Evolutionary conservation across 2,329 filamentous ascomycete genomes (phyloP).

Genomic region (Trichoderma atroviride): DNA sequence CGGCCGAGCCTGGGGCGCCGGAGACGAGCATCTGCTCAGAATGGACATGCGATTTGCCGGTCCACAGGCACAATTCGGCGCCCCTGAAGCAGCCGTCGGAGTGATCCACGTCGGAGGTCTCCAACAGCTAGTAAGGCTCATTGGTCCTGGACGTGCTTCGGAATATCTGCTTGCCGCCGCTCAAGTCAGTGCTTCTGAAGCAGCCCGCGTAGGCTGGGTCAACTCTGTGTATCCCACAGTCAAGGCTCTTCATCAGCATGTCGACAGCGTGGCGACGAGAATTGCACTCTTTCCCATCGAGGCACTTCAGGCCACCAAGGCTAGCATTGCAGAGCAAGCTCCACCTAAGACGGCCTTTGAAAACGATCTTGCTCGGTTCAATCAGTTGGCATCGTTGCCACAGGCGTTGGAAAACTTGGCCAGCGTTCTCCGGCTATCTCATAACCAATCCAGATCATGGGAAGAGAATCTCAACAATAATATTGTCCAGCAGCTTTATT

Average conservation of each 20-base stretch:
- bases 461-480: conserved; percentile 3
- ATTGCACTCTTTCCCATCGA: conserved; percentile 17
- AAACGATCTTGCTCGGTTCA: not conserved
- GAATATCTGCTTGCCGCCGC: conserved; percentile 3
- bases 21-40: conserved; percentile 3
- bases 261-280: not conserved
- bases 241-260: not conserved
- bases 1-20: conserved; percentile 6
- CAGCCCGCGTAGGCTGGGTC: conserved; percentile 3
- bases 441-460: not conserved
- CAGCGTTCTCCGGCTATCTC: not conserved
- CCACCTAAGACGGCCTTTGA: not conserved
- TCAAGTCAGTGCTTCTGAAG: conserved; percentile 8
- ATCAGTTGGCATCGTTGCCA: conserved; percentile 2
- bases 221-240: not conserved
- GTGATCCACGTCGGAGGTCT: conserved; percentile 3
- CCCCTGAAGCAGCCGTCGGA: not conserved
- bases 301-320: not conserved
- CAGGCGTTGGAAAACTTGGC: not conserved
- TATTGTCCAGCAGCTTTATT: not conserved
- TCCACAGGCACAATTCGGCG: conserved; percentile 1
- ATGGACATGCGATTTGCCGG: conserved; percentile 20
- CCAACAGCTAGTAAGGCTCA: conserved; percentile 4
- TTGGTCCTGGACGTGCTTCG: conserved; percentile 8
- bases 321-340: conserved; percentile 7